Evolutionary conservation across 78 protist genomes (phyloP), one percentile per base, ranked within the genome.

Genomic region (Chrysochromulina parva): DNA sequence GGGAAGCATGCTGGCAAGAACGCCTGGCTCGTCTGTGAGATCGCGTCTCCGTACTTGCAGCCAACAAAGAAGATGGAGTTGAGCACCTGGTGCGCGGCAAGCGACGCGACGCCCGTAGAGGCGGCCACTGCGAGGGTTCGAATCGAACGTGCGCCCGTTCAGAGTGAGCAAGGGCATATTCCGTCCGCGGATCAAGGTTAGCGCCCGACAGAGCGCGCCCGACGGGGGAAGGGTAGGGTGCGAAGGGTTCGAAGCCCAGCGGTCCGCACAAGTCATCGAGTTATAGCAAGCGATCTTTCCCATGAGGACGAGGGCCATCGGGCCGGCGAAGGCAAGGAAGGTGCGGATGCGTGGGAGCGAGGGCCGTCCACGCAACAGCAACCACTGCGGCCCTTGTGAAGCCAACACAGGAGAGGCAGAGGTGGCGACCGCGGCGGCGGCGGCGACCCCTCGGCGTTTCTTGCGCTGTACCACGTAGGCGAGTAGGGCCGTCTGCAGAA

Each of bases 21-120:
- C n/a, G 86, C 86, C 57, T 53, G 60, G 4, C 7, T 50, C 50
- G 60, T 20, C 86, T 78, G 86, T 3, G 86, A 48, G 38, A 53
- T 2, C 7, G 62, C n/a, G 60, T 78, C 86, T 1, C 86, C 86
- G 11, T 53, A 26, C 47, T 53, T 52, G 86, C 86, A 78, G 7
- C 58, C 60, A 4, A 53, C 5, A 17, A 53, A 78, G 86, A 78
- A 78, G 1, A 78, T 47, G 48, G 62, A 11, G 26, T 28, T 6
- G 24, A 53, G 1, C 48, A 78, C 86, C 86, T 78, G 86, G 38
- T 78, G 86, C 62, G 62, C 86, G 10, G 86, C 86, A 3, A 78
- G 86, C 17, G 86, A 9, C 22, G 24, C 19, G 14, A 78, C 62
- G 2, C 86, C 86, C 3, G 47, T 5, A 14, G 50, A 0, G 3